Evolutionary conservation across 2,329 filamentous ascomycete genomes (phyloP).

Genomic region (Aspergillus felis): DNA sequence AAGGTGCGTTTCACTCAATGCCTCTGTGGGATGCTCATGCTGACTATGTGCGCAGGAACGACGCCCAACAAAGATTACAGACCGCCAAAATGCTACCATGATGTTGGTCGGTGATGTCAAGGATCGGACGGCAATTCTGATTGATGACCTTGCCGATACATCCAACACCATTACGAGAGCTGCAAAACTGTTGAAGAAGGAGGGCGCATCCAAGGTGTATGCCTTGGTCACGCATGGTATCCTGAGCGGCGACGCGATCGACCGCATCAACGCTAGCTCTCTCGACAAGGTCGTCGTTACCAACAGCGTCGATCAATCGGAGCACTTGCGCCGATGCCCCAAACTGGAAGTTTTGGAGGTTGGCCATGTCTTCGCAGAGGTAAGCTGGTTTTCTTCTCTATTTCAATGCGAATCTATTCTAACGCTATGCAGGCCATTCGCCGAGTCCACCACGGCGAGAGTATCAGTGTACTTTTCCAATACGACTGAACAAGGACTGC

Average conservation of each 20-base stretch:
- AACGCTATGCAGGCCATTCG: constrained; percentile 66
- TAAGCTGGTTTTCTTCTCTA: constrained; percentile 29
- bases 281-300: constrained; percentile 94
- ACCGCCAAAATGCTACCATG: constrained; percentile 79
- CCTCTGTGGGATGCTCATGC: constrained; percentile 17
- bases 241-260: constrained; percentile 89
- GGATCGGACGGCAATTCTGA: constrained; percentile 77
- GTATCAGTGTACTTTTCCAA: constrained; percentile 91
- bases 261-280: constrained; percentile 86
- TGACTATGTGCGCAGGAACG: constrained; percentile 61
- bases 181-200: constrained; percentile 92
- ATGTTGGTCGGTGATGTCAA: constrained; percentile 88
- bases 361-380: constrained; percentile 84
- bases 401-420: constrained; percentile 20
- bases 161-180: constrained; percentile 96
- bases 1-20: constrained; percentile 60
- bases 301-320: constrained; percentile 86
- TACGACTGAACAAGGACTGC: constrained; percentile 55
- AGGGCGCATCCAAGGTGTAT: constrained; percentile 82
- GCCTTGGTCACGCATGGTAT: constrained; percentile 93
- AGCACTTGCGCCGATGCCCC: constrained; percentile 71
- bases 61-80: constrained; percentile 79
- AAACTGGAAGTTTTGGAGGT: constrained; percentile 93
- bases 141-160: constrained; percentile 93
- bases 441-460: constrained; percentile 94